phyloP scores from a whole-genome alignment of 2,329 filamentous ascomycete species.

The Ophiostoma ulmi region DNA sequence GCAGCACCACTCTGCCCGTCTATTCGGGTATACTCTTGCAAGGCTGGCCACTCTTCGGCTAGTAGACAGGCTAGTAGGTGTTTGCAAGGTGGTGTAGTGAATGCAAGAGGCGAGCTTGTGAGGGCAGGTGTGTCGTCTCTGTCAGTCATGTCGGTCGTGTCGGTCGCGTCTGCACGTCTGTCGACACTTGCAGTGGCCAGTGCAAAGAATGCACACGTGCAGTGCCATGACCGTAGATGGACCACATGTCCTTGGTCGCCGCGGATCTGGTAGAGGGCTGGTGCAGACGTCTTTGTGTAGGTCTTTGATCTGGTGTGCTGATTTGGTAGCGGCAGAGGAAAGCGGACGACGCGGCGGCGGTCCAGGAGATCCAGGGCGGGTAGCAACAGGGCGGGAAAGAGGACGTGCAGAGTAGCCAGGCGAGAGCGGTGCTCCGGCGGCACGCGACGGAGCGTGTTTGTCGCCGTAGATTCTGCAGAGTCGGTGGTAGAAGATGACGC shows the following conservation, averaged over 20 bases:
- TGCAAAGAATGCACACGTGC: conserved; percentile 79
- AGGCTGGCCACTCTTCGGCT: conserved; percentile 57
- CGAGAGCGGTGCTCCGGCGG: conserved; percentile 45
- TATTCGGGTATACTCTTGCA: conserved; percentile 43
- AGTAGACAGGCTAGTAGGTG: conserved; percentile 82
- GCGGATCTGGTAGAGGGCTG: conserved; percentile 28
- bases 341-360: conserved; percentile 61
- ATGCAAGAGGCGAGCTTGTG: conserved; percentile 30
- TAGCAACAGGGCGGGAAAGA: conserved; percentile 76
- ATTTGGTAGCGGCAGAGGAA: conserved; percentile 30
- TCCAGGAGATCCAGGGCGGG: conserved; percentile 86
- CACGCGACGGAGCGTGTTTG: conserved; percentile 38
- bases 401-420: conserved; percentile 74
- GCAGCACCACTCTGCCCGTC: conserved; percentile 51
- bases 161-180: conserved; percentile 15
- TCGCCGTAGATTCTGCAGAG: neutral
- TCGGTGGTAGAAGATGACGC: neutral
- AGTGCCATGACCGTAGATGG: conserved; percentile 73
- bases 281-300: conserved; percentile 12
- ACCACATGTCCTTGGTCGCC: conserved; percentile 58
- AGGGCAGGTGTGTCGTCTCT: conserved; percentile 14
- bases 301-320: neutral
- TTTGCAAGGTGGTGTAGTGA: conserved; percentile 59
- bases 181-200: conserved; percentile 41
- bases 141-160: conserved; percentile 15